Percentiles rank a stretch among this genome's conserved stretches.
These are phyloP conservation scores for Castanea sativa DNA, from an alignment of 306 rosid species.

Conservation along the genomic window DNA sequence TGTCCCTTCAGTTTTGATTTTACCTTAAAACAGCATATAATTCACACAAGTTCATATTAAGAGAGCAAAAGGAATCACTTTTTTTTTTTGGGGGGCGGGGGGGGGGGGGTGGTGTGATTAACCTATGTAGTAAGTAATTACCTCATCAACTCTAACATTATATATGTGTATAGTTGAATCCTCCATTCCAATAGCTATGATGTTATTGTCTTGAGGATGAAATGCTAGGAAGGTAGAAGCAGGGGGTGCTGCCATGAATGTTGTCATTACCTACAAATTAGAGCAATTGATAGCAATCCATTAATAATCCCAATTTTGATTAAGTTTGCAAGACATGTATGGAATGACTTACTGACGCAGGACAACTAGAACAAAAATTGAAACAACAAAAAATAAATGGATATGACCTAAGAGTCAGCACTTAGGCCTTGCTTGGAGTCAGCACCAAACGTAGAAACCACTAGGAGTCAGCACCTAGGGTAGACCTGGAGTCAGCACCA, in stretches of 20 bases:
- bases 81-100: neutral
- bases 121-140: conserved; percentile 22
- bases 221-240: conserved; percentile 78
- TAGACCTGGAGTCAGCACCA: too few species aligned
- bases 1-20: conserved; percentile 82
- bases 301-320: conserved; percentile 13
- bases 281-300: conserved; percentile 19
- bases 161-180: conserved; percentile 83
- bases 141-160: conserved; percentile 82
- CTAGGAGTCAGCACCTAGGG: too few species aligned
- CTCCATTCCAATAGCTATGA: conserved; percentile 92
- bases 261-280: conserved; percentile 74
- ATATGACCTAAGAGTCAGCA: too few species aligned
- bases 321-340: conserved; percentile 5
- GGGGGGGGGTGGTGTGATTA: neutral
- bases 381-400: too few species aligned
- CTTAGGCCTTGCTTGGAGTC: too few species aligned
- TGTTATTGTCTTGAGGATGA: conserved; percentile 87
- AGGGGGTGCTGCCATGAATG: conserved; percentile 79
- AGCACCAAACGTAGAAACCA: too few species aligned
- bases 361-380: too few species aligned
- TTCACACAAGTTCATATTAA: conserved; percentile 14
- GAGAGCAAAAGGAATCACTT: conserved; percentile 3
- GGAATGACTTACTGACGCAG: conserved; percentile 37
- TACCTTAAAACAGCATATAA: conserved; percentile 43